Evolutionary conservation across 768 basidiomycete species (phyloP), one percentile per base, ranked within the genome.

Genomic region (Pholiota microspora): DNA sequence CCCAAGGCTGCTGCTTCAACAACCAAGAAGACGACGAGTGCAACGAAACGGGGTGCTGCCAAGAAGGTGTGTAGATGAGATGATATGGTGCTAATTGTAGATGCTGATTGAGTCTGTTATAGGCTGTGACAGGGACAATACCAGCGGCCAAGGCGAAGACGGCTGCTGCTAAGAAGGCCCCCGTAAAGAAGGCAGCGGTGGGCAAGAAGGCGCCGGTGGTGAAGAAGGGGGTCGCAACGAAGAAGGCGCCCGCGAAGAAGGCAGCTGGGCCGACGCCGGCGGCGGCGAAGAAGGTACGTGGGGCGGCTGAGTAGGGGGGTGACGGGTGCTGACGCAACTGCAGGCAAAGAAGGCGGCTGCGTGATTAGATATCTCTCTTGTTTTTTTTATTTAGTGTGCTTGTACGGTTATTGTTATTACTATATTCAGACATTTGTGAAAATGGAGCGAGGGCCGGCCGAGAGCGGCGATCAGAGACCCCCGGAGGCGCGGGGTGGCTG

Each of bases 1-100:
- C 38, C 52, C 58, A 63, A 70, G 61, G 65, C 70, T 18, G 63
- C 67, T 46, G 63, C 67, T 46, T 64, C 71, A 32, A 68, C 66
- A 64, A 69, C 65, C 62, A 54, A 54, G 53, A 54, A 66, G 64
- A 65, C 64, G 0, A 61, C 59, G n/a, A 53, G 62, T 4, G 57
- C 76, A 25, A 69, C 78, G 47, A 82, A 79, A 66, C 75, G 81
- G 27, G 82, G 77, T 29, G 44, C 76, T 0, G 82, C 78, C 7
- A 89, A 89, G 78, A 89, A 88, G 81, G 84, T 84, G 24, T 15
- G 50, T 34, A 15, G 18, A 27, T 28, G 29, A 24, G 44, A 6
- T 36, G n/a, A 28, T 45, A 32, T 27, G 45, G 31, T 47, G 24
- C 36, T 27, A 16, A 42, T 50, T 42, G 7, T 49, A 16, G 10